Evolutionary conservation across 1,284 basidiomycete genomes (phyloP), one percentile per base, ranked within the genome.

Genomic region (Moniliella sp.): DNA sequence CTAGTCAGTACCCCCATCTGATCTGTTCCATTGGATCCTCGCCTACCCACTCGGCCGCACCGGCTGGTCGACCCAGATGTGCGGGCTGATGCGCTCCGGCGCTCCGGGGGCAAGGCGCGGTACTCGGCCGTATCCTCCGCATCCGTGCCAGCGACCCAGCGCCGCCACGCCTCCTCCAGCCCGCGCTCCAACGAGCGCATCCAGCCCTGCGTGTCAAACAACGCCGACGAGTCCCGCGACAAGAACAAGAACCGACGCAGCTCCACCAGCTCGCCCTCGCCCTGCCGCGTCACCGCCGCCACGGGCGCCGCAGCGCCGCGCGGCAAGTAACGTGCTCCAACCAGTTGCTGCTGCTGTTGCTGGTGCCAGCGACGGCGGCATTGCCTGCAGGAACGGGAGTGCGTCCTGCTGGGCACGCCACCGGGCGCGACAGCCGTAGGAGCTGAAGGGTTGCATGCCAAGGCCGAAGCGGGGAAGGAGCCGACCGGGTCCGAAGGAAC

Each of bases 171-270:
- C 28, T 66, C 66, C 18, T 40, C 37, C 34, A 65, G 65, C 0
- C 64, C 68, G 40, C 66, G 66, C 51, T 74, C 72, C 27, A 73
- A 42, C 38, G 71, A 70, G 18, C 56, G 47, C 9, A 65, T 66
- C 72, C 72, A 74, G 16, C 66, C 58, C 25, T 37, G 41, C 0
- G 72, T 73, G 43, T 74, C 71, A 37, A 73, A 74, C 25, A 74
- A 51, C 0, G 69, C 65, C 46, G 65, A 65, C 5, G 39, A 44
- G 21, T 70, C 68, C 13, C 71, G 56, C 15, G 61, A 57, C 14
- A 70, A 51, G 55, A 69, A 73, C 5, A 74, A 59, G 4, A 30
- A 26, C 12, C 34, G 32, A 10, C 54, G 31, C 25, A 55, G 33
- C 7, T 43, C 34, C 3, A 39, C 31, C 27, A 57, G 35, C 8